These are phyloP conservation scores for Cladosporium sp. DNA, from an alignment of 2,329 filamentous ascomycete genomes.

Conservation along the genomic window DNA sequence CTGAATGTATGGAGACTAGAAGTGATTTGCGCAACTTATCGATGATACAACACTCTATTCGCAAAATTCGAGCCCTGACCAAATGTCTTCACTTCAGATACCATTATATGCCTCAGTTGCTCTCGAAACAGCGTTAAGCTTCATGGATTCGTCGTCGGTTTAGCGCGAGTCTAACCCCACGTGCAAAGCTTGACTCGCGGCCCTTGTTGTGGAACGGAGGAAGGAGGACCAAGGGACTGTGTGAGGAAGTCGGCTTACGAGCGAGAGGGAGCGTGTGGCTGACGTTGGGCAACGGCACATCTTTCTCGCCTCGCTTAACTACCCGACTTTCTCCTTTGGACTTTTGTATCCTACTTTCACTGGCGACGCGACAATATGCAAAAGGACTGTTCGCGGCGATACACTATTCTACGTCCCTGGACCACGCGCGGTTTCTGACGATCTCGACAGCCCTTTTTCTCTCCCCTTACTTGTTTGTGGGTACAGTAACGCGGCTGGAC, in stretches of 20 bases:
- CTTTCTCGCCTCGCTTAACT: neutral
- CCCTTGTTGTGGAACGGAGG: too few relatives aligned
- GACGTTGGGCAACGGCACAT: neutral
- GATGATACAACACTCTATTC: neutral
- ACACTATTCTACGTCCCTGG: neutral
- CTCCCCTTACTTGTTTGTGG: neutral
- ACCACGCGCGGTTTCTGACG: neutral
- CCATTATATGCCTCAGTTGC: too few relatives aligned
- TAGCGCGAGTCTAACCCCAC: neutral
- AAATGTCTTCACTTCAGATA: neutral
- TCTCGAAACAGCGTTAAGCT: neutral
- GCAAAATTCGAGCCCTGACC: neutral
- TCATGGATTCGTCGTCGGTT: neutral
- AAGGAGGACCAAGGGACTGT: too few relatives aligned
- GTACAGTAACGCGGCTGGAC: neutral
- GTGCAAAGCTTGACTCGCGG: conserved; percentile 3
- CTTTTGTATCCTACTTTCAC: neutral
- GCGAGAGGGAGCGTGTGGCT: neutral
- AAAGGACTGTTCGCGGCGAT: neutral
- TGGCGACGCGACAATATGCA: neutral
- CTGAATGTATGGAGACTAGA: too few relatives aligned
- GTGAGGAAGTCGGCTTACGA: neutral
- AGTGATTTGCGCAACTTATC: too few relatives aligned
- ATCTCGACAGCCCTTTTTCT: neutral
- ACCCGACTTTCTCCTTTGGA: neutral